Conservation (phyloP, 164 flowering plant genomes). For the Vitis rotundifolia region DNA sequence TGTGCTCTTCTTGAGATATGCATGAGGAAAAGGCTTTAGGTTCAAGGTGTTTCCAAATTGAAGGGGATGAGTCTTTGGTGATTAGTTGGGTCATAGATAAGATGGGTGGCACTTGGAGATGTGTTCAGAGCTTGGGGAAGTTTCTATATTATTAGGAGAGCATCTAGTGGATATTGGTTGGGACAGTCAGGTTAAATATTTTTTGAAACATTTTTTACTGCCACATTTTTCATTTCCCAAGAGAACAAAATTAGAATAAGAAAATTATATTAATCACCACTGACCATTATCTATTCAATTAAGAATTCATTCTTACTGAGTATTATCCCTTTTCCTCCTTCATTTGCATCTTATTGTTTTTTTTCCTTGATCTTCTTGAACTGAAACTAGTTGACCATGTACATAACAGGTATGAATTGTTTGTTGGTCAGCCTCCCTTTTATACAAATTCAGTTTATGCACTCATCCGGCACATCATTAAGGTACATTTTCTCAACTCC, state of each 20-base stretch:
- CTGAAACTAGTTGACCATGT: neutral
- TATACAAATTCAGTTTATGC: constrained; percentile 98
- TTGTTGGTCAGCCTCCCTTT: constrained; percentile 99
- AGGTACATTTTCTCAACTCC: constrained; percentile 42
- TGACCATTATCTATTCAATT: neutral
- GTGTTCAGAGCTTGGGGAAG: too few species aligned
- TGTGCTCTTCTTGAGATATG: too few species aligned
- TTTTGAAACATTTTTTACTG: too few species aligned
- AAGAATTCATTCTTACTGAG: neutral
- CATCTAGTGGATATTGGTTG: too few species aligned
- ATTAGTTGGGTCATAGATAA: too few species aligned
- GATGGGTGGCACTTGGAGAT: too few species aligned
- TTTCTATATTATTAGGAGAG: too few species aligned
- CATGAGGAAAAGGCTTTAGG: too few species aligned
- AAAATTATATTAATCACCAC: neutral
- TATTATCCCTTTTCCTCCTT: neutral
- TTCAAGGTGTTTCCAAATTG: too few species aligned
- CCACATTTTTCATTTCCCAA: too few species aligned
- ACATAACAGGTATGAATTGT: constrained; percentile 82
- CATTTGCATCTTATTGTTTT: neutral
- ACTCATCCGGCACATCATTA: constrained; percentile 87
- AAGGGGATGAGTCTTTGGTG: too few species aligned
- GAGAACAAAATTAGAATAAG: neutral
- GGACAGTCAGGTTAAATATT: too few species aligned
- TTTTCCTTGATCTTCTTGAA: neutral